These are phyloP conservation scores for Rosa multiflora DNA, from an alignment of 306 rosid genomes.

Conservation along the genomic window DNA sequence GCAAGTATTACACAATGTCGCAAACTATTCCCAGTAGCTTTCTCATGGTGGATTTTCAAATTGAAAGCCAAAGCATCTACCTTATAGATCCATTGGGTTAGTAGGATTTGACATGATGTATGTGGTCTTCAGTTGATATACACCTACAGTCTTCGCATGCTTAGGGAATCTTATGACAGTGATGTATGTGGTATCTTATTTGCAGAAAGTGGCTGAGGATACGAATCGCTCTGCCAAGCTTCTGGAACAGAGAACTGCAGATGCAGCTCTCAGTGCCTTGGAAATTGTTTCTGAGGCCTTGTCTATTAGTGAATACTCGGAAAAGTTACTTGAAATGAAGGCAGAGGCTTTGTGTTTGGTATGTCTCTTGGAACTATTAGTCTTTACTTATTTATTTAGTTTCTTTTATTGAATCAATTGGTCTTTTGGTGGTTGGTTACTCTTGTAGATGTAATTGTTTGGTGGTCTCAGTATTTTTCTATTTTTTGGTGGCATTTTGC, in stretches of 20 bases:
- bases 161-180: constrained; percentile 8
- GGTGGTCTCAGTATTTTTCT: constrained; percentile 2
- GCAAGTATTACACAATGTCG: not conserved
- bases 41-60: not conserved
- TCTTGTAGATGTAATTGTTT: not conserved
- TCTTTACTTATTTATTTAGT: constrained; percentile 13
- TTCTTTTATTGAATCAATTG: not conserved
- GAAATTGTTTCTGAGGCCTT: constrained; percentile 64
- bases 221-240: constrained; percentile 51
- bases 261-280: constrained; percentile 67
- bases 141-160: not conserved
- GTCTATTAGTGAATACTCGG: constrained; percentile 72
- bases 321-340: constrained; percentile 83
- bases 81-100: not conserved
- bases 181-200: constrained; percentile 24
- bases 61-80: not conserved
- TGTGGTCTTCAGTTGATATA: not conserved
- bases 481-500: constrained; percentile 38
- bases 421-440: not conserved
- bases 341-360: constrained; percentile 85
- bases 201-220: constrained; percentile 66
- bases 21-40: not conserved
- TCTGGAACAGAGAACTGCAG: constrained; percentile 58
- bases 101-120: not conserved
- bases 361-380: constrained; percentile 27